Evolutionary conservation across 2,329 filamentous ascomycete species (phyloP).

Genomic region (Berkeleyomyces rouxiae): DNA sequence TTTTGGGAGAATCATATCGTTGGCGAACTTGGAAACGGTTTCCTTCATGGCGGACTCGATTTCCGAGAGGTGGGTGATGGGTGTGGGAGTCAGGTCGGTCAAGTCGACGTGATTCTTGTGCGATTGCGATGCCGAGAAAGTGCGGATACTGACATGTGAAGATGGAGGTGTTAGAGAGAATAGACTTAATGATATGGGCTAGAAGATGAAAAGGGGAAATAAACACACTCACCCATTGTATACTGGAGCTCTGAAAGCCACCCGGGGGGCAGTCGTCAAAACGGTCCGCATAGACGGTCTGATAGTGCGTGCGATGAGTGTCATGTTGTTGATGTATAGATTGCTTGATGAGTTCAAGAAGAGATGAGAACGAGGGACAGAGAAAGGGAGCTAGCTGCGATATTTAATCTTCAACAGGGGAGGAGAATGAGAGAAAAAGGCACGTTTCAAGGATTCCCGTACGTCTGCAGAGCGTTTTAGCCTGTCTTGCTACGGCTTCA

Average conservation of each 20-base stretch:
- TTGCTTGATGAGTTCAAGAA: background rate
- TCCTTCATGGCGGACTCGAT: conserved; percentile 80
- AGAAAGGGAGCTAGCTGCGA: background rate
- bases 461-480: background rate
- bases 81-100: conserved; percentile 67
- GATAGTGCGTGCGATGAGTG: conserved; percentile 13
- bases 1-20: conserved; percentile 74
- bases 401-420: background rate
- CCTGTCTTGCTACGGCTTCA: background rate
- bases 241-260: background rate
- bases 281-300: conserved; percentile 1
- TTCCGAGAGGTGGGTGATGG: conserved; percentile 85
- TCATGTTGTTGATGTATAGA: conserved; percentile 4
- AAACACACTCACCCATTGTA: background rate
- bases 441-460: background rate
- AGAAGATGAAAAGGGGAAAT: background rate
- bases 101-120: conserved; percentile 42
- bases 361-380: background rate
- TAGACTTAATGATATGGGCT: background rate
- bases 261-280: background rate
- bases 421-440: background rate
- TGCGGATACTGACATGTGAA: conserved; percentile 25
- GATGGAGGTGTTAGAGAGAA: conserved; percentile 4
- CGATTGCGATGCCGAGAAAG: conserved; percentile 44
- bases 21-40: conserved; percentile 76